Conservation (phyloP, 2,329 filamentous ascomycete species). For the Pseudopithomyces maydicus region DNA sequence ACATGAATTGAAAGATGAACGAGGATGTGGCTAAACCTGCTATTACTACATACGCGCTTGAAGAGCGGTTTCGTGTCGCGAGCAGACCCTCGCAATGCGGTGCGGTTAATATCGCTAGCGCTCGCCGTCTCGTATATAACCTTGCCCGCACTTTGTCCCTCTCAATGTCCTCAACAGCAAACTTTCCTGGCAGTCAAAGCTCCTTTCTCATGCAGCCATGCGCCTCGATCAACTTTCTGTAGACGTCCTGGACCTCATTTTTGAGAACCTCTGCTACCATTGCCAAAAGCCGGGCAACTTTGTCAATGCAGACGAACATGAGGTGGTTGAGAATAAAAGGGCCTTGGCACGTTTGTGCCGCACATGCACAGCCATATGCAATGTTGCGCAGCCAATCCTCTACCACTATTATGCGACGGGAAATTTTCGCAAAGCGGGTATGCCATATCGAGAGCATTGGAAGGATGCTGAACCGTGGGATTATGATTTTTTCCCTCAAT, state of each 20-base stretch:
- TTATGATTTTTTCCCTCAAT: neutral
- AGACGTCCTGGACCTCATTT: neutral
- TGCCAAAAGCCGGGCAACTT: neutral
- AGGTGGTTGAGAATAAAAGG: neutral
- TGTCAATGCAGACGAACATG: neutral
- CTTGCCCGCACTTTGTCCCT: neutral
- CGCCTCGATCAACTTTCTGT: neutral
- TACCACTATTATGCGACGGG: conserved; percentile 1
- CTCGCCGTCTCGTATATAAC: neutral
- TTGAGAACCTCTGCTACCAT: neutral
- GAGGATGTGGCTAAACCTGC: too few relatives aligned
- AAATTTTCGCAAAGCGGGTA: neutral
- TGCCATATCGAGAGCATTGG: neutral
- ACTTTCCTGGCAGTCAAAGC: neutral
- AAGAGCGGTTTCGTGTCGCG: too few relatives aligned
- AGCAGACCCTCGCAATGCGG: too few relatives aligned
- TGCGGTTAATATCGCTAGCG: neutral
- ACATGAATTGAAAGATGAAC: too few relatives aligned
- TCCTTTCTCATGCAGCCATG: neutral
- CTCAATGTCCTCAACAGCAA: neutral
- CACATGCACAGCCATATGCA: neutral
- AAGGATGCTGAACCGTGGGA: neutral
- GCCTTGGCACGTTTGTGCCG: neutral
- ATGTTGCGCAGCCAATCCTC: neutral
- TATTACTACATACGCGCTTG: too few relatives aligned